A percentile compares a stretch with the other conserved stretches of the same genome.
phyloP scores from a whole-genome alignment of 208 protist species.

The Crithidia sp. region DNA sequence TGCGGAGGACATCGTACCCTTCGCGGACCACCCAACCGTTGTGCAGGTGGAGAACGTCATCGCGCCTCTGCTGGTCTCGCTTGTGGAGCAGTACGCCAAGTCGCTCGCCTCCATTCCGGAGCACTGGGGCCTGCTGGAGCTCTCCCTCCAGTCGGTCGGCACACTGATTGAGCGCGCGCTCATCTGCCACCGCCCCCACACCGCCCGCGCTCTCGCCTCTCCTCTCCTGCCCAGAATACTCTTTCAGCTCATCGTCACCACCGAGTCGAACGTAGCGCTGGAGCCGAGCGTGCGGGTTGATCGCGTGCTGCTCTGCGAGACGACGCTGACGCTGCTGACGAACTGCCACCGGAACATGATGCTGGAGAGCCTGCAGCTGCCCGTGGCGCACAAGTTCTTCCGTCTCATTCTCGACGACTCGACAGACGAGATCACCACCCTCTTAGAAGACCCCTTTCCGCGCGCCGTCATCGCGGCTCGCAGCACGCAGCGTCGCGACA shows the following conservation, averaged over 20 bases:
- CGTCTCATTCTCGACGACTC: constrained; percentile 61
- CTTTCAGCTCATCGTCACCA: constrained; percentile 66
- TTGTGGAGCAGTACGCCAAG: constrained; percentile 64
- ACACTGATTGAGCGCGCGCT: constrained; percentile 77
- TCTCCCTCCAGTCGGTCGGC: constrained; percentile 73
- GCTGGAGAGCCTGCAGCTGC: constrained; percentile 52
- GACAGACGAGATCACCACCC: constrained; percentile 53
- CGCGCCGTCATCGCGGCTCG: constrained; percentile 40
- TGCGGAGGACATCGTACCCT: constrained; percentile 29
- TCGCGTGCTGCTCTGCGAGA: constrained; percentile 79
- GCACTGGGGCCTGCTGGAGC: constrained; percentile 75
- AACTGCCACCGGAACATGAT: constrained; percentile 58
- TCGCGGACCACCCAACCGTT: constrained; percentile 63
- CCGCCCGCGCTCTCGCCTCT: constrained; percentile 61
- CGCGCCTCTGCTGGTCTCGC: constrained; percentile 64
- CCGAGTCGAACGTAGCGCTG: constrained; percentile 66
- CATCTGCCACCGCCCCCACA: constrained; percentile 70
- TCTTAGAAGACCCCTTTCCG: constrained; percentile 85
- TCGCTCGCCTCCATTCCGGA: constrained; percentile 60
- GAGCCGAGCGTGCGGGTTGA: constrained; percentile 64
- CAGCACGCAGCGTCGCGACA: constrained; percentile 73
- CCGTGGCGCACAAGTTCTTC: constrained; percentile 75
- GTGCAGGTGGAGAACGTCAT: constrained; percentile 75
- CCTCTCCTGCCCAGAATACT: constrained; percentile 54
- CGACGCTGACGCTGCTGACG: constrained; percentile 56